Percentiles rank a stretch among this genome's conserved stretches.
phyloP scores from a whole-genome alignment of 306 rosid genomes.

The Leucaena leucocephala region DNA sequence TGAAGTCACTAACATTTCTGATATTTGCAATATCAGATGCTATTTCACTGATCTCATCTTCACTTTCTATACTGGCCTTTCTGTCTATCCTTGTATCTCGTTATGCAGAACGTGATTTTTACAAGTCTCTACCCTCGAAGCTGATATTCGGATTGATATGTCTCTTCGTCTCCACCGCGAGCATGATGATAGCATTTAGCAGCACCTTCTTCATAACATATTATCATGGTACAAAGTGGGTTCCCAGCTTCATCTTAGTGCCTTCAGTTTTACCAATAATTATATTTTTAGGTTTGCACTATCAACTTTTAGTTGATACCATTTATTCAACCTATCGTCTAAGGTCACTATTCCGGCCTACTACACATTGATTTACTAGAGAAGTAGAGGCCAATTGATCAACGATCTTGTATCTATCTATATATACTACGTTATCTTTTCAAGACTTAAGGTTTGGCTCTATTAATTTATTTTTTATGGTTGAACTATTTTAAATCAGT shows the following conservation, averaged over 20 bases:
- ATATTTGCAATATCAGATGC: slow-evolving; percentile 8
- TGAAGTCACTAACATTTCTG: neutral
- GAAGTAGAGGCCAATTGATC: neutral
- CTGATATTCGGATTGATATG: slow-evolving; percentile 45
- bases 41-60: neutral
- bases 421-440: neutral
- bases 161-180: slow-evolving; percentile 1
- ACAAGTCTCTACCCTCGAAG: slow-evolving; percentile 48
- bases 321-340: slow-evolving; percentile 40
- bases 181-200: slow-evolving; percentile 4
- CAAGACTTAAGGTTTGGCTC: neutral
- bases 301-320: slow-evolving; percentile 21
- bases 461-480: neutral
- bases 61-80: neutral
- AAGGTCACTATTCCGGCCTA: slow-evolving; percentile 28
- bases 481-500: neutral
- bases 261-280: slow-evolving; percentile 28
- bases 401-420: neutral
- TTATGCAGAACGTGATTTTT: slow-evolving; percentile 44
- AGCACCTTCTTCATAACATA: slow-evolving; percentile 20
- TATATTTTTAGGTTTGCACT: slow-evolving; percentile 21
- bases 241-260: slow-evolving; percentile 29
- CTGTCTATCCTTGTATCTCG: neutral
- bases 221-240: slow-evolving; percentile 19
- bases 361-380: slow-evolving; percentile 7